Evolutionary conservation across 371 early-diverging fungal genomes (phyloP).

Genomic region (Parasitella parasitica): DNA sequence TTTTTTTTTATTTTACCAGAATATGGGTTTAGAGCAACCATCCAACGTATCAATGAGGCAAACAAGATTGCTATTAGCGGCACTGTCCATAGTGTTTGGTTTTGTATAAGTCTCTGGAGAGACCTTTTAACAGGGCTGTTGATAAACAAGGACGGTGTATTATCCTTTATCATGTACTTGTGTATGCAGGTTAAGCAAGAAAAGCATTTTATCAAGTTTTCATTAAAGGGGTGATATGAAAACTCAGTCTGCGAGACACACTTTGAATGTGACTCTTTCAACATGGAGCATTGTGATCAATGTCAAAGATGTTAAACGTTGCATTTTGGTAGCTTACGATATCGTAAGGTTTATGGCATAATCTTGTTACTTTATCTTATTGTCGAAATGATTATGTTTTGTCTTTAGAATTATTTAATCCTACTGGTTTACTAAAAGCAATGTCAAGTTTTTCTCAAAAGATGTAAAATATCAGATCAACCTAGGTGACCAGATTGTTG

Average conservation of each 20-base stretch:
- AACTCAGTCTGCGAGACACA: background rate
- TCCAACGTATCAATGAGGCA: constrained; percentile 71
- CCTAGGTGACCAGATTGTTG: no score
- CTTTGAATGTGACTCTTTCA: background rate
- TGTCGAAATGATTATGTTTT: no score
- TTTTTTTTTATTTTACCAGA: constrained; percentile 62
- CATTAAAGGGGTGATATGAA: background rate
- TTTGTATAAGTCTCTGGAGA: constrained; percentile 24
- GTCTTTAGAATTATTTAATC: no score
- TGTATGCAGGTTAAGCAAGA: background rate
- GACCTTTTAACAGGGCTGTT: constrained; percentile 21
- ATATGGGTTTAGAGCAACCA: constrained; percentile 70
- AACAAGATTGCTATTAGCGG: constrained; percentile 50
- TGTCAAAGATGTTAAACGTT: no score
- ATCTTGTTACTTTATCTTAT: no score
- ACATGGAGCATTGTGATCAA: no score
- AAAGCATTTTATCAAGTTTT: background rate
- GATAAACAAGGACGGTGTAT: constrained; percentile 17
- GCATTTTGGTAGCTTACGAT: no score
- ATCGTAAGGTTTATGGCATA: no score
- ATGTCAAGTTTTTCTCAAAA: no score
- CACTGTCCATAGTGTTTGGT: constrained; percentile 39
- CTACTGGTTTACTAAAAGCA: no score
- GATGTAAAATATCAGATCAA: no score
- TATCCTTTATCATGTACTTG: constrained; percentile 8